These are phyloP conservation scores for Pistacia vera DNA, from an alignment of 345 rosid species.

Conservation along the genomic window DNA sequence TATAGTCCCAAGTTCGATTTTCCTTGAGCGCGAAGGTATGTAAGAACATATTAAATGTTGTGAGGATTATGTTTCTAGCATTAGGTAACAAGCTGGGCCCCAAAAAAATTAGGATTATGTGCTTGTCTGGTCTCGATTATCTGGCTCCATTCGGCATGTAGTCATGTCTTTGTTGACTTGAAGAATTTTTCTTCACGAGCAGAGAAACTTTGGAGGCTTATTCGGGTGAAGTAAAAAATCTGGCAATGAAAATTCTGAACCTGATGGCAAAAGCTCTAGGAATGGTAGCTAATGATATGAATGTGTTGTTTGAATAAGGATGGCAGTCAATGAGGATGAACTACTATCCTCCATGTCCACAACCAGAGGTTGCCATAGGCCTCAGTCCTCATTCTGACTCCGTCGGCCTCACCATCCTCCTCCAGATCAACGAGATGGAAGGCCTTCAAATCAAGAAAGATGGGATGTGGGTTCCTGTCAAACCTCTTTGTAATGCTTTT, in stretches of 20 bases:
- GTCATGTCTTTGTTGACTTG: no score
- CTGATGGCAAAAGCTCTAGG: constrained; percentile 6
- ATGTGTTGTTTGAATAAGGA: constrained; percentile 35
- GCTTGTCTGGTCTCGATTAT: no score
- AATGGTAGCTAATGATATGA: constrained; percentile 2
- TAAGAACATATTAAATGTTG: no score
- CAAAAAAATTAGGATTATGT: no score
- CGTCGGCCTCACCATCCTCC: constrained; percentile 48
- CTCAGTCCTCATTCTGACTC: constrained; percentile 54
- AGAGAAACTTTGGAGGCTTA: constrained; percentile 19
- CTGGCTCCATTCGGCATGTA: no score
- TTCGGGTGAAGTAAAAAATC: not conserved
- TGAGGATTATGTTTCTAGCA: no score
- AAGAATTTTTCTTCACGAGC: not conserved
- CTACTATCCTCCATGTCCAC: constrained; percentile 67
- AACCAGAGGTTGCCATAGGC: constrained; percentile 49
- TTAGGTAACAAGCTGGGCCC: no score
- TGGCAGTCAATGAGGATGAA: constrained; percentile 52
- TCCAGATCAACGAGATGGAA: constrained; percentile 44
- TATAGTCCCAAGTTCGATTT: no score
- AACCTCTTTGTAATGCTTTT: constrained; percentile 55
- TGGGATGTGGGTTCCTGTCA: constrained; percentile 45
- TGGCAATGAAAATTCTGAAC: not conserved
- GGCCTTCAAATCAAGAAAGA: constrained; percentile 65
- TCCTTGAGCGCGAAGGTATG: no score